These are phyloP conservation scores for Talaromyces albobiverticillius DNA, from an alignment of 2,329 filamentous ascomycete species.

Conservation along the genomic window DNA sequence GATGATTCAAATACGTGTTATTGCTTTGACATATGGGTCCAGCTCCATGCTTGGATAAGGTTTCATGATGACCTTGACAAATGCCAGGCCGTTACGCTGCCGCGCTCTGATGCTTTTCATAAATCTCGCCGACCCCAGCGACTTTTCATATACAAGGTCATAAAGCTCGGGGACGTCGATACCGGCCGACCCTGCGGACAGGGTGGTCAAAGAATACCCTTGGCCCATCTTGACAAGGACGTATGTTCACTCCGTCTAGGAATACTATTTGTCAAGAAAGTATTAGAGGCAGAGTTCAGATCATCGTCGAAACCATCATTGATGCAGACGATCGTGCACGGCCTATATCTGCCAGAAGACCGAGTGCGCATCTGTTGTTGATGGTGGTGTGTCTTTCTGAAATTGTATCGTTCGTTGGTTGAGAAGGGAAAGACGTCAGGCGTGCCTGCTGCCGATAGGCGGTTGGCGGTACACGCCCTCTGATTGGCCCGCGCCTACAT, in stretches of 20 bases:
- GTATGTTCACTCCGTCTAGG: conserved; percentile 1
- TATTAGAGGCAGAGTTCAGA: neutral
- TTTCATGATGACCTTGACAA: conserved; percentile 94
- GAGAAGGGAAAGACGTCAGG: conserved; percentile 5
- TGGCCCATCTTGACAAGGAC: conserved; percentile 69
- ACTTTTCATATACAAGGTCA: conserved; percentile 88
- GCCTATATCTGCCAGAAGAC: neutral
- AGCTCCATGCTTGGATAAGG: conserved; percentile 80
- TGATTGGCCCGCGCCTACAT: conserved; percentile 1
- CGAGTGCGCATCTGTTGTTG: neutral
- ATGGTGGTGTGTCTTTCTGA: neutral
- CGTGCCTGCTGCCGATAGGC: neutral
- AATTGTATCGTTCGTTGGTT: conserved; percentile 3
- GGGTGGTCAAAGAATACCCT: conserved; percentile 89
- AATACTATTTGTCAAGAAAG: neutral
- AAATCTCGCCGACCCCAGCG: conserved; percentile 85
- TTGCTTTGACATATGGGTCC: conserved; percentile 71
- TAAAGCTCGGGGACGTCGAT: conserved; percentile 92
- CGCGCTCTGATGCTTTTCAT: conserved; percentile 94
- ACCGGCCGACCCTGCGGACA: conserved; percentile 84
- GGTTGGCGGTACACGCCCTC: neutral
- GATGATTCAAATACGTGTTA: conserved; percentile 60
- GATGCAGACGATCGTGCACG: neutral
- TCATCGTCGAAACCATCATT: neutral
- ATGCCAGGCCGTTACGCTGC: conserved; percentile 83